Percentiles rank a stretch among this genome's conserved stretches.
phyloP scores from a whole-genome alignment of 2,329 filamentous ascomycete genomes.

The Kalaharituber pfeilii region DNA sequence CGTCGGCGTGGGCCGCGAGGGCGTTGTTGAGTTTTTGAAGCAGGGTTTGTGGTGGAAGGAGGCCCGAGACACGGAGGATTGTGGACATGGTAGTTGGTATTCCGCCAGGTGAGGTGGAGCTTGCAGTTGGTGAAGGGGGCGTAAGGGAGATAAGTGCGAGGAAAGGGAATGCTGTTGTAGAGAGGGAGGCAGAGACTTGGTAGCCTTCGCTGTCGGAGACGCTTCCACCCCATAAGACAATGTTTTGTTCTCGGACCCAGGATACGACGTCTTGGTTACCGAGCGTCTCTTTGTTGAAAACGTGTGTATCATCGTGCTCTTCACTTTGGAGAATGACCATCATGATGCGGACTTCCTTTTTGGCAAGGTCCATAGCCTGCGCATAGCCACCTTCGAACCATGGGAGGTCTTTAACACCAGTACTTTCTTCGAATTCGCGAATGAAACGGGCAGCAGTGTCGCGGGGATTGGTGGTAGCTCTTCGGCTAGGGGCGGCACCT shows the following conservation, averaged over 20 bases:
- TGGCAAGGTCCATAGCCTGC: slow-evolving; percentile 74
- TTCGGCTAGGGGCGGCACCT: slow-evolving; percentile 37
- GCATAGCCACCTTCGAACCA: slow-evolving; percentile 85
- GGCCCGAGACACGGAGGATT: slow-evolving; percentile 59
- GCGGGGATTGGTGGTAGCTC: slow-evolving; percentile 57
- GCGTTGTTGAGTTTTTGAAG: slow-evolving; percentile 56
- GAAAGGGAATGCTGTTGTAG: slow-evolving; percentile 86
- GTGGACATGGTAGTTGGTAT: slow-evolving; percentile 64
- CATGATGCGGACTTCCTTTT: slow-evolving; percentile 79
- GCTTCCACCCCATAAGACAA: slow-evolving; percentile 83
- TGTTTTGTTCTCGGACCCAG: slow-evolving; percentile 64
- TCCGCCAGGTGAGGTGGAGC: slow-evolving; percentile 52
- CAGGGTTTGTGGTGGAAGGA: slow-evolving; percentile 52
- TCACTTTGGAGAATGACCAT: slow-evolving; percentile 77
- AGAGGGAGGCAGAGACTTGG: slow-evolving; percentile 72
- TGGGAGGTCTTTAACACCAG: slow-evolving; percentile 50
- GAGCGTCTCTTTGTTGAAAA: slow-evolving; percentile 68
- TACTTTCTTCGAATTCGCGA: slow-evolving; percentile 88
- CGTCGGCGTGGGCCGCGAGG: slow-evolving; percentile 57
- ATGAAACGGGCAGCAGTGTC: slow-evolving; percentile 81
- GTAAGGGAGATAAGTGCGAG: slow-evolving; percentile 73
- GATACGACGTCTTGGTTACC: slow-evolving; percentile 54
- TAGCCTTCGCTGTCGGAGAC: slow-evolving; percentile 88
- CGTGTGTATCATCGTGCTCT: slow-evolving; percentile 79
- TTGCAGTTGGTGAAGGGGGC: slow-evolving; percentile 60